Conservation (phyloP, 2,329 filamentous ascomycete genomes). For the Ceratocystis destructans region DNA sequence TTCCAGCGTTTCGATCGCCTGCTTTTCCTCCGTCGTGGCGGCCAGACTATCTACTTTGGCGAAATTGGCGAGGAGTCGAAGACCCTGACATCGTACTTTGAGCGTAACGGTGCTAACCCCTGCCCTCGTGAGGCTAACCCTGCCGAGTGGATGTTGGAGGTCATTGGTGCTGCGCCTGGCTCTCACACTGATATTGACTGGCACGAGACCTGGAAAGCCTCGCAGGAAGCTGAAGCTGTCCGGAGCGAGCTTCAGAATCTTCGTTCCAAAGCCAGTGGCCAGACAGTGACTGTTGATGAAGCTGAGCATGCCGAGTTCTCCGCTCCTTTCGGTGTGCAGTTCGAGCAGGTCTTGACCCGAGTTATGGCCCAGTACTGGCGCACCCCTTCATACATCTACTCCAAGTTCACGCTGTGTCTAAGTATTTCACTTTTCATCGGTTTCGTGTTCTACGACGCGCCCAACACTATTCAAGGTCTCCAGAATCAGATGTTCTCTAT, state of each 20-base stretch:
- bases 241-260: constrained; percentile 45
- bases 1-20: constrained; percentile 83
- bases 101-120: constrained; percentile 50
- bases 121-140: constrained; percentile 62
- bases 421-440: constrained; percentile 62
- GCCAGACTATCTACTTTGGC: constrained; percentile 69
- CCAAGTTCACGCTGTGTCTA: constrained; percentile 56
- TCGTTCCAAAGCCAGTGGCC: constrained; percentile 30
- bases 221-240: constrained; percentile 41
- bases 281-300: constrained; percentile 18
- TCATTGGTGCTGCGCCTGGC: constrained; percentile 50
- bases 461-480: constrained; percentile 59
- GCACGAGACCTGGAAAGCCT: constrained; percentile 48
- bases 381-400: constrained; percentile 77
- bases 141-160: constrained; percentile 64
- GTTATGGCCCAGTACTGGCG: constrained; percentile 91
- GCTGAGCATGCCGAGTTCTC: constrained; percentile 53
- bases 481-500: constrained; percentile 80
- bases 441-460: constrained; percentile 63
- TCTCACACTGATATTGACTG: constrained; percentile 51
- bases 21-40: constrained; percentile 62
- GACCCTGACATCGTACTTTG: constrained; percentile 60
- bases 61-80: constrained; percentile 59
- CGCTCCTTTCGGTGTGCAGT: constrained; percentile 55
- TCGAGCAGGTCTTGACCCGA: constrained; percentile 53